Evolutionary conservation across 1,139 yeast species (phyloP).

Genomic region (Geotrichum bryndzae): DNA sequence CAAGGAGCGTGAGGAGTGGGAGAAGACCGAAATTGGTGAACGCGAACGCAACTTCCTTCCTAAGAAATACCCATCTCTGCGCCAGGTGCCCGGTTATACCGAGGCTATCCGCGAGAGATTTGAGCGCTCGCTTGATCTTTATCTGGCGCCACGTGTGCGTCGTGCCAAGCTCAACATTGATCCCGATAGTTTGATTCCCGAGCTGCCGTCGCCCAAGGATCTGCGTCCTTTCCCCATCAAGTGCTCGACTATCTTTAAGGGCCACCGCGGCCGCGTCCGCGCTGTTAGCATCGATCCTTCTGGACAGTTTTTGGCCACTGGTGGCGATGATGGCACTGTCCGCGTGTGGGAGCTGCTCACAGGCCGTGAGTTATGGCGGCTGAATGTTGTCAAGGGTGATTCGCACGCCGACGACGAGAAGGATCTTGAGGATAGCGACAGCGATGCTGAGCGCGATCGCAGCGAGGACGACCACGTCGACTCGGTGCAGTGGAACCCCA

Average conservation of each 20-base stretch:
- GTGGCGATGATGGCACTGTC: constrained; percentile 95
- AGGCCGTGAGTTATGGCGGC: constrained; percentile 83
- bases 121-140: constrained; percentile 88
- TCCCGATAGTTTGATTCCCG: constrained; percentile 93
- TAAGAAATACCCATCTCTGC: constrained; percentile 68
- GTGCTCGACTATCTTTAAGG: constrained; percentile 75
- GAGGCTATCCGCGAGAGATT: constrained; percentile 84
- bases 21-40: constrained; percentile 64
- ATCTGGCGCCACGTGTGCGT: constrained; percentile 93
- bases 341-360: constrained; percentile 93
- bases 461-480: constrained; percentile 67
- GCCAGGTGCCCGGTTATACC: constrained; percentile 91
- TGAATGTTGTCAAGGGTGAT: constrained; percentile 41
- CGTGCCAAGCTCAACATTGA: constrained; percentile 87
- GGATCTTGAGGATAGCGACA: constrained; percentile 21
- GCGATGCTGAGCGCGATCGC: constrained; percentile 36
- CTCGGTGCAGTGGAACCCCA: constrained; percentile 88
- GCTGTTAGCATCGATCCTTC: constrained; percentile 78
- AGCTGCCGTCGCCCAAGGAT: constrained; percentile 93
- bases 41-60: constrained; percentile 78
- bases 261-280: constrained; percentile 80
- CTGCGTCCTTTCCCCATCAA: constrained; percentile 96
- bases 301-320: constrained; percentile 95
- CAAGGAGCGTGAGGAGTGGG: constrained; percentile 73
- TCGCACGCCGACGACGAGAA: constrained; percentile 17